These are phyloP conservation scores for Pezicula rhizophila DNA, from an alignment of 2,329 filamentous ascomycete genomes.

Conservation along the genomic window DNA sequence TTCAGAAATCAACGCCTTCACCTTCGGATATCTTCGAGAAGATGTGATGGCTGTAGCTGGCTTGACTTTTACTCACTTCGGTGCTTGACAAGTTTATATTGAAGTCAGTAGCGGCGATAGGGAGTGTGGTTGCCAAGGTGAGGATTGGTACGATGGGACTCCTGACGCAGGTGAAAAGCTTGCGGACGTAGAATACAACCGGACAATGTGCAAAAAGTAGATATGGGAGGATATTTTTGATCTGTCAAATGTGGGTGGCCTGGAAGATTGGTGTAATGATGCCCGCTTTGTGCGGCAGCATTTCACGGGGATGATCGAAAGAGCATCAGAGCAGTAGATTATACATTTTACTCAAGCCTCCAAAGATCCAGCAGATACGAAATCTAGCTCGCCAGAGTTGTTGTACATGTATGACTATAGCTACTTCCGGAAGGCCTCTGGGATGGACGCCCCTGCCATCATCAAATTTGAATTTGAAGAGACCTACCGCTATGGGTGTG, in stretches of 20 bases:
- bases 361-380: neutral
- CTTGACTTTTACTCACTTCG: no score
- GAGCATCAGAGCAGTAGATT: constrained; percentile 14
- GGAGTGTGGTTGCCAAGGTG: neutral
- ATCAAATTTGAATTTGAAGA: no score
- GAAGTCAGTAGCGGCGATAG: neutral
- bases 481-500: constrained; percentile 25
- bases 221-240: constrained; percentile 20
- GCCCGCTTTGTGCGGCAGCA: constrained; percentile 36
- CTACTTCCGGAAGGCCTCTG: constrained; percentile 15
- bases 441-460: no score
- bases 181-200: constrained; percentile 8
- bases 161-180: constrained; percentile 1
- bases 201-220: constrained; percentile 11
- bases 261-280: constrained; percentile 20
- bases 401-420: constrained; percentile 23
- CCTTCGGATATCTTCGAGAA: no score
- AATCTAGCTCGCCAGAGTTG: constrained; percentile 6
- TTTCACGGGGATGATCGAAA: constrained; percentile 30
- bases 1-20: no score
- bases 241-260: constrained; percentile 21
- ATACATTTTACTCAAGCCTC: constrained; percentile 13
- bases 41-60: no score
- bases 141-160: neutral
- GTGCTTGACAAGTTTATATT: neutral